phyloP scores from a whole-genome alignment of 2,329 filamentous ascomycete genomes.

The Aspergillus sp. region DNA sequence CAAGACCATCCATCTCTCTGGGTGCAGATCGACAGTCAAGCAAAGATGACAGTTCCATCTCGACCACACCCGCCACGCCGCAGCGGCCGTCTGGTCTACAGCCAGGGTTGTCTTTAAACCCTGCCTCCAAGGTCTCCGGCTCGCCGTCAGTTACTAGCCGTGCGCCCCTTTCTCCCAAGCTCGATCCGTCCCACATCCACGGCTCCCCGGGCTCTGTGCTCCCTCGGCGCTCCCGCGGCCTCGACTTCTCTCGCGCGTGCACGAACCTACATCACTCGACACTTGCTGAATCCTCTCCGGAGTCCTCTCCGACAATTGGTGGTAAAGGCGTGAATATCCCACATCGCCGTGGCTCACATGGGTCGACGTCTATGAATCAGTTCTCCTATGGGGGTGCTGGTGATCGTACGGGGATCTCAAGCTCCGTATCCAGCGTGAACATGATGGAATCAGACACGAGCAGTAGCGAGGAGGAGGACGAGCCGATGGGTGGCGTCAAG shows the following conservation, averaged over 20 bases:
- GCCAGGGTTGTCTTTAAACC: constrained; percentile 60
- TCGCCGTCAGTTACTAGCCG: constrained; percentile 48
- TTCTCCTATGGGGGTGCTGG: constrained; percentile 63
- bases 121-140: constrained; percentile 46
- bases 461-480: constrained; percentile 53
- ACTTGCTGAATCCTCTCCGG: constrained; percentile 78
- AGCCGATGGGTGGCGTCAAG: constrained; percentile 56
- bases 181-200: constrained; percentile 76
- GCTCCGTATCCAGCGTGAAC: constrained; percentile 70
- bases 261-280: constrained; percentile 95
- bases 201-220: constrained; percentile 80
- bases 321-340: constrained; percentile 57
- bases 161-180: constrained; percentile 69
- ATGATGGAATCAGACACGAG: constrained; percentile 73
- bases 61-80: constrained; percentile 57
- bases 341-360: constrained; percentile 51
- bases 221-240: constrained; percentile 75
- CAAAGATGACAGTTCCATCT: constrained; percentile 58
- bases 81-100: constrained; percentile 54
- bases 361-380: constrained; percentile 46
- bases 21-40: constrained; percentile 43
- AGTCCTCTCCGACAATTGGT: constrained; percentile 78
- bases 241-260: constrained; percentile 88
- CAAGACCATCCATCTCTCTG: constrained; percentile 48
- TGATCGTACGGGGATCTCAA: constrained; percentile 64